A percentile compares a stretch with the other conserved stretches of the same genome.
Evolutionary conservation across 768 basidiomycete species (phyloP).

Genomic region (Royoungia palumana): DNA sequence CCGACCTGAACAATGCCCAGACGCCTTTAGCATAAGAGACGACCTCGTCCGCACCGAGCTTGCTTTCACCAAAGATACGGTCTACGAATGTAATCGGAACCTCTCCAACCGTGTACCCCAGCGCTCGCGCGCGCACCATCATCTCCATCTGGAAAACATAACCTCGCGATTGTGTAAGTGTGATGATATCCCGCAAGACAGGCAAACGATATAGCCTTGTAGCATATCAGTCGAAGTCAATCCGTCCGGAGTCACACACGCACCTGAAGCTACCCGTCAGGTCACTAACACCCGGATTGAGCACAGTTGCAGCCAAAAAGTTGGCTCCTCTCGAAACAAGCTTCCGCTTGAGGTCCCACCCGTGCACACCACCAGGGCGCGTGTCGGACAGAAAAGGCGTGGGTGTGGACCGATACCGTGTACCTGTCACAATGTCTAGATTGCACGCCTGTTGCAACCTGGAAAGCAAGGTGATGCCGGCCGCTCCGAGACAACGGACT

Average conservation of each 20-base stretch:
- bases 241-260: conserved; percentile 17
- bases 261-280: conserved; percentile 89
- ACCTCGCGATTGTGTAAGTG: conserved; percentile 79
- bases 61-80: conserved; percentile 90
- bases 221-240: neutral
- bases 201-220: conserved; percentile 69
- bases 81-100: conserved; percentile 95
- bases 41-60: conserved; percentile 84
- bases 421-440: conserved; percentile 91
- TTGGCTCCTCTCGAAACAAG: conserved; percentile 87
- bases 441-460: conserved; percentile 84
- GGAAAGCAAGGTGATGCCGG: conserved; percentile 3
- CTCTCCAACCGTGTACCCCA: conserved; percentile 86
- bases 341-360: conserved; percentile 91
- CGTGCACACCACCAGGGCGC: conserved; percentile 80
- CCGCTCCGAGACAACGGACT: neutral
- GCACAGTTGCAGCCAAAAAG: conserved; percentile 81
- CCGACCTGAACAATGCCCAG: conserved; percentile 70
- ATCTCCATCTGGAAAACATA: conserved; percentile 99
- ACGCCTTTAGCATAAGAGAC: conserved; percentile 86
- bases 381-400: conserved; percentile 56
- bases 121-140: conserved; percentile 84
- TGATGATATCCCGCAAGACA: conserved; percentile 80
- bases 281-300: conserved; percentile 85
- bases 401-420: conserved; percentile 70